A percentile compares a stretch with the other conserved stretches of the same genome.
phyloP scores from a whole-genome alignment of 2,329 filamentous ascomycete genomes.

The Pseudonectria buxi region DNA sequence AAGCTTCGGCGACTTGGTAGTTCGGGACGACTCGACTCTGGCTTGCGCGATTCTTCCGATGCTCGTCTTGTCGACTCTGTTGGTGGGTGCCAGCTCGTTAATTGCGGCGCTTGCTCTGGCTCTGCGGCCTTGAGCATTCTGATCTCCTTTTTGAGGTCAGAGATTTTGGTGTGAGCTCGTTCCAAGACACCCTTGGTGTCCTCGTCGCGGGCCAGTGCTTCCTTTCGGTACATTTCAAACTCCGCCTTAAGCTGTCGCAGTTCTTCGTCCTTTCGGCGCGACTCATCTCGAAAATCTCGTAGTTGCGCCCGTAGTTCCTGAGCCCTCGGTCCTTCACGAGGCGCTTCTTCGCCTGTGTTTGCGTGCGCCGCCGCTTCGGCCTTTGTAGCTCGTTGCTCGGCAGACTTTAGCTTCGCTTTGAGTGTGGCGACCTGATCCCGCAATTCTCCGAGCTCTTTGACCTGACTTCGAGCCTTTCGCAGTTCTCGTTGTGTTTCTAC shows the following conservation, averaged over 20 bases:
- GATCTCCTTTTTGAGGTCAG: conserved; percentile 48
- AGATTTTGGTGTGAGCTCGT: conserved; percentile 51
- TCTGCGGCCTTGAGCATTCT: conserved; percentile 34
- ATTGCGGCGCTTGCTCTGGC: conserved; percentile 13
- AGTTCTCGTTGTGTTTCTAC: conserved; percentile 49
- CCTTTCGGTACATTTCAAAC: conserved; percentile 47
- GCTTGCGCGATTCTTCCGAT: conserved; percentile 5
- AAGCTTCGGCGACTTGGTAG: conserved; percentile 19
- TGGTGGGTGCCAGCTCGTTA: conserved; percentile 25
- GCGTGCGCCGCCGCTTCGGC: conserved; percentile 27
- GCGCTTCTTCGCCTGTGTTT: conserved; percentile 17
- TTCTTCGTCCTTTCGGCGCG: conserved; percentile 41
- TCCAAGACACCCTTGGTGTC: conserved; percentile 51
- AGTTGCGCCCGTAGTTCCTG: conserved; percentile 37
- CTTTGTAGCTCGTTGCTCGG: conserved; percentile 37
- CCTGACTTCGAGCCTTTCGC: conserved; percentile 46
- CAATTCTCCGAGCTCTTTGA: conserved; percentile 44
- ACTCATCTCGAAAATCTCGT: conserved; percentile 37
- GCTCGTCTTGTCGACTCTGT: conserved; percentile 10
- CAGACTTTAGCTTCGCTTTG: conserved; percentile 42
- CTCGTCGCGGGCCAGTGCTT: conserved; percentile 45
- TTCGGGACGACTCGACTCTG: conserved; percentile 1
- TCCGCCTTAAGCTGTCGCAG: conserved; percentile 43
- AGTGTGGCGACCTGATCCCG: conserved; percentile 47
- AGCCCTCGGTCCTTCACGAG: conserved; percentile 19